A percentile compares a stretch with the other conserved stretches of the same genome.
phyloP scores from a whole-genome alignment of 495 filamentous ascomycete species.

The Penicillium arizonense region DNA sequence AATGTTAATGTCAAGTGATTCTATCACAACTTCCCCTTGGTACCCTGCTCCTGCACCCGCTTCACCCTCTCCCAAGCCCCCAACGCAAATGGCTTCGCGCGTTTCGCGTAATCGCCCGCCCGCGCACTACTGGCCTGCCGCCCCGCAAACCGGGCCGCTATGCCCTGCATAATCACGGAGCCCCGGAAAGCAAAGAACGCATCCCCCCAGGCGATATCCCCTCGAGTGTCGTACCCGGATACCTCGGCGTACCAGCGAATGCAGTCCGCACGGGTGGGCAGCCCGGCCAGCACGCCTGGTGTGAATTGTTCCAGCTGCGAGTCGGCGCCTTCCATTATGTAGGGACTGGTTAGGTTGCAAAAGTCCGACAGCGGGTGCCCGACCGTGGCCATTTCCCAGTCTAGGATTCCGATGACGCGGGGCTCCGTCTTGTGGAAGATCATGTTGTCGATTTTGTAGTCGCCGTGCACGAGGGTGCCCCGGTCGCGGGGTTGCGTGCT shows the following conservation, averaged over 20 bases:
- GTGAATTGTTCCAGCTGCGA: conserved; percentile 51
- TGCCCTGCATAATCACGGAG: conserved; percentile 89
- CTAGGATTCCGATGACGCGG: conserved; percentile 85
- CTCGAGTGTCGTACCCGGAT: conserved; percentile 63
- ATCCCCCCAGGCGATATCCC: conserved; percentile 60
- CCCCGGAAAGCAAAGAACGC: conserved; percentile 64
- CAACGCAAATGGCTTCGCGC: conserved; percentile 63
- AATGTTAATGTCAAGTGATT: too few species aligned
- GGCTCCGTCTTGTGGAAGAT: conserved; percentile 90
- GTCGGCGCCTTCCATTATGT: conserved; percentile 47
- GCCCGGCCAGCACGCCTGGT: conserved; percentile 60
- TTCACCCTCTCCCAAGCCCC: conserved; percentile 71
- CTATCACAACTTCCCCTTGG: conserved; percentile 50
- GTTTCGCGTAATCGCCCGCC: conserved; percentile 67
- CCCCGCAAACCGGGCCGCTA: conserved; percentile 78
- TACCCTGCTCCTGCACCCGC: conserved; percentile 37
- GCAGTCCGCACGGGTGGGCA: conserved; percentile 71
- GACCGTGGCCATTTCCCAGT: conserved; percentile 97
- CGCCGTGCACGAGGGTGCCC: conserved; percentile 82
- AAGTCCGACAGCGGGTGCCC: conserved; percentile 92
- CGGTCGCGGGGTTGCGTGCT: conserved; percentile 71
- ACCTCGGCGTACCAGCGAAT: conserved; percentile 73
- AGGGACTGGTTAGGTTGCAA: conserved; percentile 74
- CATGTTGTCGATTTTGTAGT: conserved; percentile 98
- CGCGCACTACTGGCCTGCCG: conserved; percentile 88